These are phyloP conservation scores for Candida suzukii DNA, from an alignment of 805 yeast species.

Conservation along the genomic window DNA sequence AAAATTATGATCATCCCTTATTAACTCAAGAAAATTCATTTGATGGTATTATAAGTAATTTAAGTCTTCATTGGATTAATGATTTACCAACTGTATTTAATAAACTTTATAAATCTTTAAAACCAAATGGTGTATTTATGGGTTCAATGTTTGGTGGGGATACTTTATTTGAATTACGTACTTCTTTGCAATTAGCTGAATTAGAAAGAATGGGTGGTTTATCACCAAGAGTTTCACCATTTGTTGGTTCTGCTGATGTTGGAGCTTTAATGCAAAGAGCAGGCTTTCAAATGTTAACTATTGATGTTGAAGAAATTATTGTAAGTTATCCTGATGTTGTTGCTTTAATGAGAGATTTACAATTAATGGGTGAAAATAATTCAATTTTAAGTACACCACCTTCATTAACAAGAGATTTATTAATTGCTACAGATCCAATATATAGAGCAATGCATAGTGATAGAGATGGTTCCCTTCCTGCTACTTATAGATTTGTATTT, in stretches of 20 bases:
- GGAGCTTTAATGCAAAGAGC: conserved; percentile 68
- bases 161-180: conserved; percentile 74
- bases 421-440: conserved; percentile 72
- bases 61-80: conserved; percentile 80
- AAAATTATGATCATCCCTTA: conserved; percentile 37
- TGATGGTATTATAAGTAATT: conserved; percentile 68
- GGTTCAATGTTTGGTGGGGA: conserved; percentile 82
- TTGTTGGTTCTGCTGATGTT: conserved; percentile 71
- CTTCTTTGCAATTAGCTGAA: conserved; percentile 77
- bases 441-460: conserved; percentile 69
- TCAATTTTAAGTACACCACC: conserved; percentile 34
- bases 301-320: conserved; percentile 77
- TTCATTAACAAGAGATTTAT: conserved; percentile 50
- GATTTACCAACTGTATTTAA: conserved; percentile 64
- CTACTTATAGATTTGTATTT: conserved; percentile 69
- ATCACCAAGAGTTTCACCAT: conserved; percentile 75
- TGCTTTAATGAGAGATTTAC: conserved; percentile 62
- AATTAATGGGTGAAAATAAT: conserved; percentile 80
- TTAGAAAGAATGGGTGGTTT: conserved; percentile 73
- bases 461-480: conserved; percentile 52
- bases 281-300: conserved; percentile 72
- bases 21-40: conserved; percentile 34
- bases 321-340: conserved; percentile 71
- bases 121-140: conserved; percentile 78
- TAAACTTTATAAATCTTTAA: conserved; percentile 49